Conservation (phyloP, 2,329 filamentous ascomycete species). For the Pestalotiopsis sp. region DNA sequence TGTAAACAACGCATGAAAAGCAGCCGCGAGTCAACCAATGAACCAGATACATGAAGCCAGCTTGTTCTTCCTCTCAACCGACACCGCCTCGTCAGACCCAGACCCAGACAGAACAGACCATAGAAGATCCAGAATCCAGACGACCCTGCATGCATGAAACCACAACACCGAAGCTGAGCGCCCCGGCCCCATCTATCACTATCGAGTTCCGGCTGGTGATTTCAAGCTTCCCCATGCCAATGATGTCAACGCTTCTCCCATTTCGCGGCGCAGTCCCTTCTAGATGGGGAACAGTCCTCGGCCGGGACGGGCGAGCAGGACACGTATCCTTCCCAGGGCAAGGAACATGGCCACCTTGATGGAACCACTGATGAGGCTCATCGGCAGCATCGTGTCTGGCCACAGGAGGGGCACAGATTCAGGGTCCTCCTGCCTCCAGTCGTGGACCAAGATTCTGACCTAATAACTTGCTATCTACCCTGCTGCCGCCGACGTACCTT, state of each 20-base stretch:
- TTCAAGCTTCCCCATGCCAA: neutral
- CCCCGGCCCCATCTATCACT: neutral
- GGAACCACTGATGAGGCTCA: neutral
- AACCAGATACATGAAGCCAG: neutral
- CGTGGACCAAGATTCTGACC: neutral
- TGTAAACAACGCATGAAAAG: neutral
- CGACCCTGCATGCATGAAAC: neutral
- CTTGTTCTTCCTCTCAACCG: neutral
- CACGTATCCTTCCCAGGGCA: neutral
- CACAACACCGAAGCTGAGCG: neutral
- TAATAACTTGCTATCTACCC: neutral
- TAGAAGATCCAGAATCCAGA: neutral
- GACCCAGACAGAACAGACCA: no score
- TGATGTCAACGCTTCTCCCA: slow-evolving; percentile 3
- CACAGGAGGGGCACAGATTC: neutral
- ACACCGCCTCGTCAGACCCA: neutral
- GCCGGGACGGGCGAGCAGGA: neutral
- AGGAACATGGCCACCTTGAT: neutral
- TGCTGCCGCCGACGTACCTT: neutral
- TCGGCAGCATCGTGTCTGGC: neutral
- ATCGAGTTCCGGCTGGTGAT: neutral
- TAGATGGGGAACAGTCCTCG: neutral
- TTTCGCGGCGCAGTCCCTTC: neutral
- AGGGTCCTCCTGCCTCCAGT: neutral
- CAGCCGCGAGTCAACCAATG: neutral